Percentiles rank a stretch among this genome's conserved stretches.
Evolutionary conservation across 73 alveolate species (phyloP).

Genomic region (Tetrahymena malaccensis): DNA sequence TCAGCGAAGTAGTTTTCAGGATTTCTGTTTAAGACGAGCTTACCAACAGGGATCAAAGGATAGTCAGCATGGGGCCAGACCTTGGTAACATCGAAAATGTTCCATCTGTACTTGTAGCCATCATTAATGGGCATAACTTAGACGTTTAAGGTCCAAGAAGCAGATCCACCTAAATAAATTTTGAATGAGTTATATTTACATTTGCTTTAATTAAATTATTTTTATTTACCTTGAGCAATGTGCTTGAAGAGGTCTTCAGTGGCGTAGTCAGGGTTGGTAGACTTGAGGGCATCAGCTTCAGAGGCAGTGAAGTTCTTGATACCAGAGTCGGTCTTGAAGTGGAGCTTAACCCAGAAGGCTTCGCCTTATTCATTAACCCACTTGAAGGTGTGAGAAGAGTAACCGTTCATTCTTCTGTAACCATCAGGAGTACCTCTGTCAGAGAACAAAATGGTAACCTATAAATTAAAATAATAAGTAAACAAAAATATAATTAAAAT

Average conservation of each 20-base stretch:
- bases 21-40: conserved; percentile 71
- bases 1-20: conserved; percentile 86
- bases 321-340: conserved; percentile 81
- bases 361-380: conserved; percentile 79
- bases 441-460: conserved; percentile 58
- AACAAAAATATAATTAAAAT: background rate
- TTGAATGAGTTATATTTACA: too few species aligned
- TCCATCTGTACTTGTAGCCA: conserved; percentile 65
- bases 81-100: conserved; percentile 83
- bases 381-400: conserved; percentile 77
- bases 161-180: conserved; percentile 56
- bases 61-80: conserved; percentile 85
- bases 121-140: conserved; percentile 74
- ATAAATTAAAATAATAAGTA: background rate
- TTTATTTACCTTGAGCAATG: conserved; percentile 10
- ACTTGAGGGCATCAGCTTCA: conserved; percentile 56
- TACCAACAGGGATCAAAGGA: conserved; percentile 77
- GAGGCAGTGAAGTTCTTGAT: conserved; percentile 62
- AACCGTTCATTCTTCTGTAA: conserved; percentile 82
- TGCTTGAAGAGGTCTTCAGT: conserved; percentile 74
- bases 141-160: conserved; percentile 73
- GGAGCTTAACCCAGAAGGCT: conserved; percentile 73
- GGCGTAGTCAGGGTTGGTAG: conserved; percentile 70
- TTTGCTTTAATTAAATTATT: background rate
- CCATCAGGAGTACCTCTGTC: conserved; percentile 94